Conservation (phyloP, 441 rosid genomes). For the Rhodomyrtus psidioides region DNA sequence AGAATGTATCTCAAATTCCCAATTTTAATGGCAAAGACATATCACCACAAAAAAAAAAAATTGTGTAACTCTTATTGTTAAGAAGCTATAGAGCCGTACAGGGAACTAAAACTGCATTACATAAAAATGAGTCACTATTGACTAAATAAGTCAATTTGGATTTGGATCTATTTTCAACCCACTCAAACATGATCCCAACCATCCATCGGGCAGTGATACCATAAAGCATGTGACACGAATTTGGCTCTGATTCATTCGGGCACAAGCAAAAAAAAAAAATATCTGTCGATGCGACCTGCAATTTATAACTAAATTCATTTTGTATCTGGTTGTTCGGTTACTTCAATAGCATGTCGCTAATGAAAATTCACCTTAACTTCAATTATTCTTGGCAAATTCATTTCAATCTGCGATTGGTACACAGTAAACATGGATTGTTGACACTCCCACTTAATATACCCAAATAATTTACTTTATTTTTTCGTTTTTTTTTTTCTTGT, state of each 20-base stretch:
- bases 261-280: no score
- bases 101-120: no score
- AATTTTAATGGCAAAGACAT: no score
- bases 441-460: neutral
- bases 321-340: no score
- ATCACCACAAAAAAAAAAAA: neutral
- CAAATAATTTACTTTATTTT: neutral
- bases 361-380: neutral
- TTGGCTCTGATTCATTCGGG: neutral
- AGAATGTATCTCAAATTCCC: neutral
- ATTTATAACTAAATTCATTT: no score
- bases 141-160: no score
- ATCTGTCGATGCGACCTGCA: no score
- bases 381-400: neutral
- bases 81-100: no score
- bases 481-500: neutral
- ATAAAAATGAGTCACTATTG: no score
- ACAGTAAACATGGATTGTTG: neutral
- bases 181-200: fast-evolving
- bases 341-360: neutral
- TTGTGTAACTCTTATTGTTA: neutral
- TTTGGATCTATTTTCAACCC: neutral
- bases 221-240: neutral
- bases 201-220: fast-evolving
- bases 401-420: neutral